These are phyloP conservation scores for Citrus australasica DNA, from an alignment of 345 rosid genomes.

Conservation along the genomic window DNA sequence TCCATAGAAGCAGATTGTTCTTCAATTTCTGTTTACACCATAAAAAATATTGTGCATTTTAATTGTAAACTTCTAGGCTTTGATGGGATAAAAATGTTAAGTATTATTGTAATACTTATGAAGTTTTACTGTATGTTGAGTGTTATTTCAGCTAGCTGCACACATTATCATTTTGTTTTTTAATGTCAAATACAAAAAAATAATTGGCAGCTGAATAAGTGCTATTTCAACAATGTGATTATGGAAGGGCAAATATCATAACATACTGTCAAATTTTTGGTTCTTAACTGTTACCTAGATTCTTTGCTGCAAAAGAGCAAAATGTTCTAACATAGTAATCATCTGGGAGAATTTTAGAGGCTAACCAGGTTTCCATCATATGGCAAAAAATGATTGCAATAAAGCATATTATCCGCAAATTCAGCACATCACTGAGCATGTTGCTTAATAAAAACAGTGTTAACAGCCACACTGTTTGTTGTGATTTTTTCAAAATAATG, in stretches of 20 bases:
- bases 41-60: not conserved
- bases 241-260: not conserved
- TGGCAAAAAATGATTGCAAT: not conserved
- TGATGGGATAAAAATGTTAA: not conserved
- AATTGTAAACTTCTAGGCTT: no score
- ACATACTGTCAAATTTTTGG: not conserved
- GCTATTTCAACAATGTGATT: no score
- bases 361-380: not conserved
- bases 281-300: not conserved
- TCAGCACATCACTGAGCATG: not conserved
- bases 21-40: not conserved
- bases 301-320: not conserved
- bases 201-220: no score
- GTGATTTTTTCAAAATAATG: no score
- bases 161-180: not conserved
- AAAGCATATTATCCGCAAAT: not conserved
- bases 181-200: not conserved
- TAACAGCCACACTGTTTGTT: not conserved
- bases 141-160: not conserved
- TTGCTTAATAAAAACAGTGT: not conserved
- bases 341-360: not conserved
- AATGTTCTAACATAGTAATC: not conserved
- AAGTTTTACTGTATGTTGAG: not conserved
- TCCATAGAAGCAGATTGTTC: not conserved
- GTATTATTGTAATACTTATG: not conserved